Conservation (phyloP, 73 alveolate genomes). For the Durusdinium trenchii region DNA sequence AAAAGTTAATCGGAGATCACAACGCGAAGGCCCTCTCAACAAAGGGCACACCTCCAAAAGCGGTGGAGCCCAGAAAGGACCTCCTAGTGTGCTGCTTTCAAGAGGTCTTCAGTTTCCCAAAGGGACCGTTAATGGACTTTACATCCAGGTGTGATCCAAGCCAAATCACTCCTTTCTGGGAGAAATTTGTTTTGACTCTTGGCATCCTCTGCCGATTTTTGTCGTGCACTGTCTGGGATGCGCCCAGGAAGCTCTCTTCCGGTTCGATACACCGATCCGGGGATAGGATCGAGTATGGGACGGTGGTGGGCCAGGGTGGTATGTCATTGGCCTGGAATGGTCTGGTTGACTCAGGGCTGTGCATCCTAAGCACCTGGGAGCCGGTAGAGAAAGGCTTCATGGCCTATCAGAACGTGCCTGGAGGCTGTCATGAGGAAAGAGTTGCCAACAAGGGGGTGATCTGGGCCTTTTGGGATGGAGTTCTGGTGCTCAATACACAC, state of each 20-base stretch:
- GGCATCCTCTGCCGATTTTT: neutral
- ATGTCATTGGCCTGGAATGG: slow-evolving; percentile 50
- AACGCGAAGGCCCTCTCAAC: neutral
- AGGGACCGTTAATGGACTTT: slow-evolving; percentile 51
- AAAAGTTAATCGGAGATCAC: neutral
- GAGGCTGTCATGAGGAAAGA: slow-evolving; percentile 65
- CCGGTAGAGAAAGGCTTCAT: slow-evolving; percentile 45
- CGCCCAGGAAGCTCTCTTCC: neutral
- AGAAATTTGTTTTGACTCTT: neutral
- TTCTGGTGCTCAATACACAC: slow-evolving; percentile 80
- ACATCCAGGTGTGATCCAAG: slow-evolving; percentile 19
- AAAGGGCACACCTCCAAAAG: neutral
- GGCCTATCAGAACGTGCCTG: slow-evolving; percentile 36
- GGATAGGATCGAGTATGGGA: neutral
- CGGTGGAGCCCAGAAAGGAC: neutral
- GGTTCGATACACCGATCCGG: neutral
- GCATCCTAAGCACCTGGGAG: slow-evolving; percentile 41
- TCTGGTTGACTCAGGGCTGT: slow-evolving; percentile 70
- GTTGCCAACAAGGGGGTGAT: slow-evolving; percentile 79
- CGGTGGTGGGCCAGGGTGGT: slow-evolving; percentile 66
- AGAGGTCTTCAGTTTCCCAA: slow-evolving; percentile 62
- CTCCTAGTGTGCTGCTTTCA: slow-evolving; percentile 70
- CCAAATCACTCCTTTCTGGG: neutral
- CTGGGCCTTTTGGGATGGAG: slow-evolving; percentile 66
- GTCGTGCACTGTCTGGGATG: neutral